phyloP scores from a whole-genome alignment of 495 filamentous ascomycete genomes.

The Lasiosphaeriaceae sp. region DNA sequence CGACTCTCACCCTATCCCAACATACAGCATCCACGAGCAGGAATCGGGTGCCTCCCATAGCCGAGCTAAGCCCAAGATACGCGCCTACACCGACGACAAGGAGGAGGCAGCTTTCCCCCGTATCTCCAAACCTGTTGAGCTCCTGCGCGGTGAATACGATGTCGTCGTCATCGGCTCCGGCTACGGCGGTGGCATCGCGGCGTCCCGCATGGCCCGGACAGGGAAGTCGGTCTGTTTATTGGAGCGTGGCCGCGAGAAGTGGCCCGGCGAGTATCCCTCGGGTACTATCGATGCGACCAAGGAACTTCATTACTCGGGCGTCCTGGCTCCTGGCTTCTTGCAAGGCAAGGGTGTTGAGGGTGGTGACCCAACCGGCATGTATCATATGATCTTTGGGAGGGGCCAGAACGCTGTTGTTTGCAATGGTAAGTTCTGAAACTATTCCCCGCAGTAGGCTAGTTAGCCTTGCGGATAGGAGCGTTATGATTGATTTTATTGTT shows the following conservation, averaged over 20 bases:
- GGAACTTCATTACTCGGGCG: slow-evolving; percentile 55
- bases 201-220: slow-evolving; percentile 59
- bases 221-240: slow-evolving; percentile 59
- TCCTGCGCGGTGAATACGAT: slow-evolving; percentile 57
- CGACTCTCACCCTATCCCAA: slow-evolving; percentile 10
- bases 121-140: slow-evolving; percentile 53
- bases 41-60: slow-evolving; percentile 32
- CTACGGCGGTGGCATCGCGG: slow-evolving; percentile 64
- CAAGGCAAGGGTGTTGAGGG: slow-evolving; percentile 38
- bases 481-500: neutral
- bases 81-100: slow-evolving; percentile 40
- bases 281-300: slow-evolving; percentile 37
- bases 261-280: slow-evolving; percentile 62
- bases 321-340: slow-evolving; percentile 38
- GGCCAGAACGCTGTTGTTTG: slow-evolving; percentile 63
- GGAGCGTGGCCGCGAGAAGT: slow-evolving; percentile 59
- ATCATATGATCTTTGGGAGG: slow-evolving; percentile 59
- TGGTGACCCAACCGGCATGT: slow-evolving; percentile 58
- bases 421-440: slow-evolving; percentile 48
- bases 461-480: neutral
- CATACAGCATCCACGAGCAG: slow-evolving; percentile 19
- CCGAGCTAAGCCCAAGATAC: slow-evolving; percentile 31
- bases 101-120: slow-evolving; percentile 41
- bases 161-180: slow-evolving; percentile 65
- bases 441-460: neutral